Evolutionary conservation across 2,329 filamentous ascomycete species (phyloP).

Genomic region (Arthrobotrys entomopaga): DNA sequence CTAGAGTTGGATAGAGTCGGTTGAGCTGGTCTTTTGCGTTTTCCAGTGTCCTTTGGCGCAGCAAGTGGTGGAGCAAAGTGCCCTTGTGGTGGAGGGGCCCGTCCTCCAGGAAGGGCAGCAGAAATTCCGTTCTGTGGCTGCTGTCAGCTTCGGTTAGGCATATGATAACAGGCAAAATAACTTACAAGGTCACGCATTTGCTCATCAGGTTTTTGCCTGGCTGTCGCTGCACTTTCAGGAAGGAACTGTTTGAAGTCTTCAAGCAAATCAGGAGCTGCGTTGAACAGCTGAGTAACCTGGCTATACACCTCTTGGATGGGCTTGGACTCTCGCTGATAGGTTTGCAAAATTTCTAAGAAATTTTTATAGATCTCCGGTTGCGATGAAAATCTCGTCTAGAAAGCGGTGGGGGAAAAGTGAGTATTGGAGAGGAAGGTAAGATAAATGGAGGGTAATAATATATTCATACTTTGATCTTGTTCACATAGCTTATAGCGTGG

Average conservation of each 20-base stretch:
- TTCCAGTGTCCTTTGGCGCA: constrained; percentile 89
- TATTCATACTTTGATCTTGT: constrained; percentile 90
- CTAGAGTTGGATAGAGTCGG: constrained; percentile 34
- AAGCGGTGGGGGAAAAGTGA: too few species aligned
- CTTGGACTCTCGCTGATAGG: constrained; percentile 96
- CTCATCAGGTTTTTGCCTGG: constrained; percentile 69
- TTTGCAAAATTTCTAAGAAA: constrained; percentile 96
- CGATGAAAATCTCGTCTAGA: constrained; percentile 91
- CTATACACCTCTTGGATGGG: constrained; percentile 98
- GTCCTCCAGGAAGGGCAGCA: constrained; percentile 62
- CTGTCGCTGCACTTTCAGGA: constrained; percentile 83
- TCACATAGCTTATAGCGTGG: constrained; percentile 98
- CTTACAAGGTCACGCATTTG: constrained; percentile 61
- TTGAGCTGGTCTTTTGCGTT: constrained; percentile 66
- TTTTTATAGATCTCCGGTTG: constrained; percentile 99
- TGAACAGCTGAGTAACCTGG: constrained; percentile 94
- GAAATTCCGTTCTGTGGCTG: constrained; percentile 33
- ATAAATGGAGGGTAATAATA: background rate
- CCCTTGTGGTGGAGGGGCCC: constrained; percentile 80
- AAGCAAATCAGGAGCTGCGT: constrained; percentile 88
- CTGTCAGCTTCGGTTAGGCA: constrained; percentile 5
- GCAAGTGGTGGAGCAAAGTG: constrained; percentile 88
- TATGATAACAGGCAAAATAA: background rate
- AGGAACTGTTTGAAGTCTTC: constrained; percentile 99
- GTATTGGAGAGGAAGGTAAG: constrained; percentile 30